Evolutionary conservation across 768 basidiomycete species (phyloP).

Genomic region (Mrakia gelida): DNA sequence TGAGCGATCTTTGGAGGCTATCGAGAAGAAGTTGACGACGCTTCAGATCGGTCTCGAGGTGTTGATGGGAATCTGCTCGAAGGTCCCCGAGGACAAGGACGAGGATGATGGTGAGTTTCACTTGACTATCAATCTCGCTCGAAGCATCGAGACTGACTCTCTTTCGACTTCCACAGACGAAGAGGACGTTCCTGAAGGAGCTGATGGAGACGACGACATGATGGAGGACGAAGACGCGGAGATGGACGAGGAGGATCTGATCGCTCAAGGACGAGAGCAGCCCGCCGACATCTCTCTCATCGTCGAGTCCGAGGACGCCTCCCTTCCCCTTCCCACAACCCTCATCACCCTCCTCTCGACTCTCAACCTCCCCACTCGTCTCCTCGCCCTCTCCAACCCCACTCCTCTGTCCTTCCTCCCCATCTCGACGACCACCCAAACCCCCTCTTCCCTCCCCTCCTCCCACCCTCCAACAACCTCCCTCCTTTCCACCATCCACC

Average conservation of each 20-base stretch:
- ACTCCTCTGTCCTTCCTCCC: conserved; percentile 80
- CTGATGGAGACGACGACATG: conserved; percentile 38
- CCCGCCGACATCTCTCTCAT: conserved; percentile 42
- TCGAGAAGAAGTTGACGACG: conserved; percentile 68
- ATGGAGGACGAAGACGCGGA: conserved; percentile 46
- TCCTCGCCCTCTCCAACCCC: conserved; percentile 62
- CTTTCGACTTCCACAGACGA: conserved; percentile 33
- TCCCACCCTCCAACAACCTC: conserved; percentile 85
- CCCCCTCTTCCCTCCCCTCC: conserved; percentile 53
- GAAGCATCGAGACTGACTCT: too few species aligned
- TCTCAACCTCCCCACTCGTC: conserved; percentile 60
- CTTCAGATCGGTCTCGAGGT: conserved; percentile 82
- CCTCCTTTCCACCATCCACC: conserved; percentile 73
- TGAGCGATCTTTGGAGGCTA: conserved; percentile 65
- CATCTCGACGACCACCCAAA: conserved; percentile 36
- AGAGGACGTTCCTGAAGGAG: conserved; percentile 30
- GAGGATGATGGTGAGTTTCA: conserved; percentile 36
- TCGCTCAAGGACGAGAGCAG: conserved; percentile 50
- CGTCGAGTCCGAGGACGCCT: conserved; percentile 37
- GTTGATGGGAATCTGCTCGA: conserved; percentile 80
- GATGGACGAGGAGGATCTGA: conserved; percentile 45
- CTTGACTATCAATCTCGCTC: too few species aligned
- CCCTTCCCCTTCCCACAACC: conserved; percentile 28
- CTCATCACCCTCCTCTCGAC: conserved; percentile 54
- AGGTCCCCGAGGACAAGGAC: conserved; percentile 69